These are phyloP conservation scores for Stephania yunnanensis DNA, from an alignment of 164 flowering plant genomes.

Conservation along the genomic window DNA sequence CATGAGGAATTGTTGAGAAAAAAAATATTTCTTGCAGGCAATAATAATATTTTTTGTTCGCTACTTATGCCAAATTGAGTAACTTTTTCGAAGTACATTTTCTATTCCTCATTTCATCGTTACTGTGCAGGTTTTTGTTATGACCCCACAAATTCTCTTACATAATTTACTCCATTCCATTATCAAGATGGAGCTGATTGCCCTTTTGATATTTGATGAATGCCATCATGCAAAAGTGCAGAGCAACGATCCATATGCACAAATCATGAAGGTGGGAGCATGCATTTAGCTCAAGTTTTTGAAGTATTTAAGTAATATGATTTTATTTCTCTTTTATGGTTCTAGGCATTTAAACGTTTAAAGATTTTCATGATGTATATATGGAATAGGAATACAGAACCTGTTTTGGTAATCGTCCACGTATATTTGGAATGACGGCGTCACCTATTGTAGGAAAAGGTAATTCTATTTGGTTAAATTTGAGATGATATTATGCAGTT, in stretches of 20 bases:
- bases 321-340: slow-evolving; percentile 1
- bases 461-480: slow-evolving; percentile 21
- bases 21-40: not conserved
- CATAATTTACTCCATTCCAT: slow-evolving; percentile 68
- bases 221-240: slow-evolving; percentile 93
- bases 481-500: not conserved
- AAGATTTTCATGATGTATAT: slow-evolving; percentile 5
- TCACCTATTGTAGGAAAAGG: slow-evolving; percentile 94
- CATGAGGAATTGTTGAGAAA: not conserved
- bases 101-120: slow-evolving; percentile 10
- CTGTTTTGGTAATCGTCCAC: slow-evolving; percentile 43
- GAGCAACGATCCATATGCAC: slow-evolving; percentile 89
- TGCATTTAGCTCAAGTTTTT: not conserved
- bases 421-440: slow-evolving; percentile 99
- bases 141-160: slow-evolving; percentile 87
- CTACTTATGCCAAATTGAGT: not conserved
- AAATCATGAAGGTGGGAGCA: slow-evolving; percentile 71
- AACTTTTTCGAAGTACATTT: slow-evolving; percentile 5
- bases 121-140: slow-evolving; percentile 77
- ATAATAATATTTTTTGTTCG: not conserved
- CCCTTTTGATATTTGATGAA: slow-evolving; percentile 92
- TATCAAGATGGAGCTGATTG: slow-evolving; percentile 73
- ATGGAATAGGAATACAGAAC: slow-evolving; percentile 47
- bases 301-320: not conserved
- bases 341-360: not conserved